phyloP scores from a whole-genome alignment of 768 basidiomycete genomes.

The Lentinula boryana region DNA sequence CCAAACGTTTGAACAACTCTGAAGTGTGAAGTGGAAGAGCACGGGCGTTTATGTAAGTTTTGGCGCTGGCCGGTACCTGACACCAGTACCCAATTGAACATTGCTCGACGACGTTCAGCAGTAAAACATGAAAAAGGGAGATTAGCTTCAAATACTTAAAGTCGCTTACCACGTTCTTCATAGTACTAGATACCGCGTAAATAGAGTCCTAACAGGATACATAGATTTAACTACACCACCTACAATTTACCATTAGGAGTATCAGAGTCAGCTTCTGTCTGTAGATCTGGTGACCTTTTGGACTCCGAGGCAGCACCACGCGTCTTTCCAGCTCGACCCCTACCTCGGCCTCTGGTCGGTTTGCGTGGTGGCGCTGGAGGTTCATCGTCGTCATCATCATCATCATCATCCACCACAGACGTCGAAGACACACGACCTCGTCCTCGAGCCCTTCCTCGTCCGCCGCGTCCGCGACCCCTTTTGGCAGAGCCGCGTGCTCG shows the following conservation, averaged over 20 bases:
- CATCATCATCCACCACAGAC: slow-evolving; percentile 3
- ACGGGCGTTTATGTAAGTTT: too few species aligned
- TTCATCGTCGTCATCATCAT: slow-evolving; percentile 2
- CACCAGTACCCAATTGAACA: too few species aligned
- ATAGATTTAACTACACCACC: too few species aligned
- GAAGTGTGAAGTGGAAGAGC: too few species aligned
- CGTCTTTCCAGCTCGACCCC: neutral
- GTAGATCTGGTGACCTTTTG: neutral
- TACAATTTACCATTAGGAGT: neutral
- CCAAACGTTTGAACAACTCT: neutral
- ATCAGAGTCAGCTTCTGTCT: neutral
- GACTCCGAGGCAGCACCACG: neutral
- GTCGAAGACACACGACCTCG: neutral
- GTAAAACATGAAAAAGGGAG: too few species aligned
- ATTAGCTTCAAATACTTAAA: too few species aligned
- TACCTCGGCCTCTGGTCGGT: neutral
- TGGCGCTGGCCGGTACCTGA: too few species aligned
- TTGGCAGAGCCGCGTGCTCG: neutral
- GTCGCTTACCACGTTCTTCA: too few species aligned
- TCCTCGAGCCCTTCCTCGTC: slow-evolving; percentile 2
- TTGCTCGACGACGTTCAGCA: too few species aligned
- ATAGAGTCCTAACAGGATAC: too few species aligned
- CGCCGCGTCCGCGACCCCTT: neutral
- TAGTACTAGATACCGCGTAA: too few species aligned
- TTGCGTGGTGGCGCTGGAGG: neutral